These are phyloP conservation scores for Laguncularia racemosa DNA, from an alignment of 345 rosid genomes.

Conservation along the genomic window DNA sequence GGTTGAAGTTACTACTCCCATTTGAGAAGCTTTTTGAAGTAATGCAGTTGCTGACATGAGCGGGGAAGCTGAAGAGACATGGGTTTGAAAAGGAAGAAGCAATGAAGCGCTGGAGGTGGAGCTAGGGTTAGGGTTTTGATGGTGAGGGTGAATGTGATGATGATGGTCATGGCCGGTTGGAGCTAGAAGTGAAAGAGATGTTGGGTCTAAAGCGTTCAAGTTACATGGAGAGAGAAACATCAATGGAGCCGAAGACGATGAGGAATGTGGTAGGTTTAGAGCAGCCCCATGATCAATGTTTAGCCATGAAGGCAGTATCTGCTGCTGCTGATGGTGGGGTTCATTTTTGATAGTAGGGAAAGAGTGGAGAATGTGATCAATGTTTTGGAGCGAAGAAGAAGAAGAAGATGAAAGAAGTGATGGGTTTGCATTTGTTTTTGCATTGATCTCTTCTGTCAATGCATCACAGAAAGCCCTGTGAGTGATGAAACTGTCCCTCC, in stretches of 20 bases:
- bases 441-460: conserved; percentile 35
- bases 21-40: conserved; percentile 36
- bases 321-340: no score
- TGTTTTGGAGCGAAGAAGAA: no score
- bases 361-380: no score
- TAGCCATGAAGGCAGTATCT: no score
- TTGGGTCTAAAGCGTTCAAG: no score
- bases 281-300: no score
- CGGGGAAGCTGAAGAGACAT: conserved; percentile 7
- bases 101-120: conserved; percentile 1
- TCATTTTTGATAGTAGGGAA: no score
- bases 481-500: conserved; percentile 67
- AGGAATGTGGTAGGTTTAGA: no score
- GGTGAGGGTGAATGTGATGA: conserved; percentile 15
- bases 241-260: no score
- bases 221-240: no score
- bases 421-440: conserved; percentile 21
- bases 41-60: conserved; percentile 46
- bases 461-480: conserved; percentile 65
- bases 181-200: conserved; percentile 3
- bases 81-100: background rate
- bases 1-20: conserved; percentile 35
- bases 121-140: conserved; percentile 18
- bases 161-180: conserved; percentile 8
- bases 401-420: background rate